Conservation (phyloP, 73 alveolate species). For the Urostyla sp. region DNA sequence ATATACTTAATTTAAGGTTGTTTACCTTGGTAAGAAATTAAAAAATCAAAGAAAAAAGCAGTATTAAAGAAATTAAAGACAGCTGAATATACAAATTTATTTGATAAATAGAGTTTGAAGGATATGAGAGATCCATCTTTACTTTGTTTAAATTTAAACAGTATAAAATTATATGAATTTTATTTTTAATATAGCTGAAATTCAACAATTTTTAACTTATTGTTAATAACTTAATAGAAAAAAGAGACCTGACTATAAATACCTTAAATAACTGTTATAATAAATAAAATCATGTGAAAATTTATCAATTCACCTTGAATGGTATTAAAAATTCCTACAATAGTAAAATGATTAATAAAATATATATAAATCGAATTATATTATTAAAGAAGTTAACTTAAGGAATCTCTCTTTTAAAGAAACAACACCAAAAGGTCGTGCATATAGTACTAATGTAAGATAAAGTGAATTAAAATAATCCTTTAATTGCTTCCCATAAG, state of each 20-base stretch:
- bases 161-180: not conserved
- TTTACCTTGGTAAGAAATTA: slow-evolving; percentile 37
- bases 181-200: slow-evolving; percentile 20
- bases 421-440: too few relatives aligned
- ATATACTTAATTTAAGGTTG: slow-evolving; percentile 18
- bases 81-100: slow-evolving; percentile 14
- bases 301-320: slow-evolving; percentile 6
- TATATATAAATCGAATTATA: too few relatives aligned
- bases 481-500: too few relatives aligned
- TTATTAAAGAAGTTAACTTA: too few relatives aligned
- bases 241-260: slow-evolving; percentile 49
- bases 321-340: slow-evolving; percentile 14
- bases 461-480: too few relatives aligned
- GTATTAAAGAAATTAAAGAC: not conserved
- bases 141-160: slow-evolving; percentile 17
- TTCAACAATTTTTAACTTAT: not conserved
- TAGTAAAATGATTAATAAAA: not conserved
- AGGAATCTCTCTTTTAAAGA: too few relatives aligned
- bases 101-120: not conserved
- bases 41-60: not conserved
- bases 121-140: slow-evolving; percentile 22
- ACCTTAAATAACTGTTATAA: not conserved
- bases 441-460: too few relatives aligned
- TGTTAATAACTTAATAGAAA: not conserved
- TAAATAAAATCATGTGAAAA: slow-evolving; percentile 35